Percentiles rank a stretch among this genome's conserved stretches.
phyloP scores from a whole-genome alignment of 148 eudicot species.

The Diospyros kaki region DNA sequence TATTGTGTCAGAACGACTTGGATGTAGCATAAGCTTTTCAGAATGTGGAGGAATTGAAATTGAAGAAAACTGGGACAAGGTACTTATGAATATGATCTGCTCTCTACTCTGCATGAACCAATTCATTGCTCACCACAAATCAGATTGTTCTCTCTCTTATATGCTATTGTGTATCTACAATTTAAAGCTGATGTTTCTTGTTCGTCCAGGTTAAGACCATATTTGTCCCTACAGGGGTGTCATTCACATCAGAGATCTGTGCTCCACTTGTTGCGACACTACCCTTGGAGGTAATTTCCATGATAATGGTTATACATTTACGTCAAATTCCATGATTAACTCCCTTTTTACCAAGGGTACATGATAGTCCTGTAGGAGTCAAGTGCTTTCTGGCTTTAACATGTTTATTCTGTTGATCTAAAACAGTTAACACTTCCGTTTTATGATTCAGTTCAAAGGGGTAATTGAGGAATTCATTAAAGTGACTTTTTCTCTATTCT shows the following conservation, averaged over 20 bases:
- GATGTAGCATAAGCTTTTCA: constrained; percentile 89
- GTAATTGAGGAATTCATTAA: constrained; percentile 89
- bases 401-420: background rate
- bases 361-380: background rate
- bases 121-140: background rate
- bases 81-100: constrained; percentile 14
- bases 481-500: constrained; percentile 53
- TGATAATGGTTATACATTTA: background rate
- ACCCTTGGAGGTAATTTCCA: constrained; percentile 76
- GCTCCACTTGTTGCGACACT: constrained; percentile 97
- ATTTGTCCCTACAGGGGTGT: constrained; percentile 67
- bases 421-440: constrained; percentile 7
- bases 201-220: constrained; percentile 81
- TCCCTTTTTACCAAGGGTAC: background rate
- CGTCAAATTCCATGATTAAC: background rate
- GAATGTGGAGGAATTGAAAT: constrained; percentile 99
- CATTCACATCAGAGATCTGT: constrained; percentile 78
- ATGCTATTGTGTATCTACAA: background rate
- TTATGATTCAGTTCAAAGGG: constrained; percentile 53
- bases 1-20: constrained; percentile 93
- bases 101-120: background rate
- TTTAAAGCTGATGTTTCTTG: constrained; percentile 7
- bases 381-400: background rate
- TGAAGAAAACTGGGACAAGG: constrained; percentile 99
- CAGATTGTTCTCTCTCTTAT: background rate